These are phyloP conservation scores for Botrytis hyacinthi DNA, from an alignment of 2,329 filamentous ascomycete genomes.

Conservation along the genomic window DNA sequence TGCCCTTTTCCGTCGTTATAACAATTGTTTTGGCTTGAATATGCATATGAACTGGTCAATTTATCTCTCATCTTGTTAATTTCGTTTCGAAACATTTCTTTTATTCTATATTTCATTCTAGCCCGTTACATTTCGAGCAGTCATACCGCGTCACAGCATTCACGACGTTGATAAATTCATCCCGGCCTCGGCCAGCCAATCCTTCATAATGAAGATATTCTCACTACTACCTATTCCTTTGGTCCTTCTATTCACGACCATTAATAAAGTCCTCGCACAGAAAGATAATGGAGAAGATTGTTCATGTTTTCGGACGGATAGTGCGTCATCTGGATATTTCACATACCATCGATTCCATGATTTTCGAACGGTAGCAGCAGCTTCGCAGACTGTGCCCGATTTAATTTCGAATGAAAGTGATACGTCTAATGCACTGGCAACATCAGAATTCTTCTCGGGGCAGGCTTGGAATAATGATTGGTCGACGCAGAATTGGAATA, in stretches of 20 bases:
- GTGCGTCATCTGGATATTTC: constrained; percentile 34
- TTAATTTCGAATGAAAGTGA: constrained; percentile 25
- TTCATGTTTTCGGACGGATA: constrained; percentile 35
- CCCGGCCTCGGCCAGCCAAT: not conserved
- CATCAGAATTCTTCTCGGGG: constrained; percentile 30
- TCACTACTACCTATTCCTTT: not conserved
- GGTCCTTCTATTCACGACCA: not conserved
- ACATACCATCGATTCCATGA: constrained; percentile 36
- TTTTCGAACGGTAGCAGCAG: constrained; percentile 29
- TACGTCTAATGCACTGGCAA: constrained; percentile 26
- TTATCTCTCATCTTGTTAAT: not conserved
- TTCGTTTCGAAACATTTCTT: not conserved
- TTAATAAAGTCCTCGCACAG: constrained; percentile 25
- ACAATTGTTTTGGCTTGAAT: not conserved
- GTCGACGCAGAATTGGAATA: constrained; percentile 36
- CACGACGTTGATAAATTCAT: not conserved
- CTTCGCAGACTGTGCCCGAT: constrained; percentile 22
- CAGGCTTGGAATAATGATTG: constrained; percentile 34
- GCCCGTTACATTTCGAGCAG: not conserved
- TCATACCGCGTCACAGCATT: not conserved
- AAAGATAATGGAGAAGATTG: constrained; percentile 34
- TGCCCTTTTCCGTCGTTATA: not conserved
- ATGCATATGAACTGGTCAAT: not conserved
- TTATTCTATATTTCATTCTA: too few relatives aligned
- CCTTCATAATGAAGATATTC: not conserved